A percentile compares a stretch with the other conserved stretches of the same genome.
Evolutionary conservation across 805 yeast species (phyloP).

Genomic region (Groenewaldozyma salmanticensis): DNA sequence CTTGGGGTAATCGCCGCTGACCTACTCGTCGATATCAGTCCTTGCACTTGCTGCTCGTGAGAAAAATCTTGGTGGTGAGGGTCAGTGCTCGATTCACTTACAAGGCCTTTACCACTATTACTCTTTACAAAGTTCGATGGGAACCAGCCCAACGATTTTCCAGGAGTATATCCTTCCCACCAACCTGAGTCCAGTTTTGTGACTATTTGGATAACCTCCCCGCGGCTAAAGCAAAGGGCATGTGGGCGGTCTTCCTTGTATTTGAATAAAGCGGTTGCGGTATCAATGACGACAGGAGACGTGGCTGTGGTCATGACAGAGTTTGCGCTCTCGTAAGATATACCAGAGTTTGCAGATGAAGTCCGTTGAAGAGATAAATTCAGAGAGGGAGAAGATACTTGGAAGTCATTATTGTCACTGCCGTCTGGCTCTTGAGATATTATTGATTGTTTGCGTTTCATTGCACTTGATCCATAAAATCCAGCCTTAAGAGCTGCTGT

Average conservation of each 20-base stretch:
- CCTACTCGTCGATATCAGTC: neutral
- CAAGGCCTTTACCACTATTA: too few species aligned
- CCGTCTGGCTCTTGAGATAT: too few species aligned
- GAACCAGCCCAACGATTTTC: slow-evolving; percentile 58
- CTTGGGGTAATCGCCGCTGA: neutral
- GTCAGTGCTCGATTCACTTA: too few species aligned
- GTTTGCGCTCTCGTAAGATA: neutral
- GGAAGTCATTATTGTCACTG: too few species aligned
- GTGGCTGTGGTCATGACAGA: neutral
- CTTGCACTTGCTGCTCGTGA: neutral
- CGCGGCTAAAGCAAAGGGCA: slow-evolving; percentile 45
- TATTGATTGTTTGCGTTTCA: too few species aligned
- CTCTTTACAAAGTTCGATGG: slow-evolving; percentile 62
- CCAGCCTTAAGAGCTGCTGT: too few species aligned
- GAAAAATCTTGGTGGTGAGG: too few species aligned
- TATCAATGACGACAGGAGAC: slow-evolving; percentile 28
- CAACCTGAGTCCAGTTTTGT: slow-evolving; percentile 57
- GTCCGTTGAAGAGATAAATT: neutral
- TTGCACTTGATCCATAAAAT: too few species aligned
- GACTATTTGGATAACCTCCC: slow-evolving; percentile 65
- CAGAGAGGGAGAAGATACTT: too few species aligned
- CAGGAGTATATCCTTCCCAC: slow-evolving; percentile 68
- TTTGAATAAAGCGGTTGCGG: slow-evolving; percentile 50
- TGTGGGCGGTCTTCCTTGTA: slow-evolving; percentile 41
- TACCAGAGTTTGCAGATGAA: slow-evolving; percentile 1